Evolutionary conservation across 495 filamentous ascomycete genomes (phyloP).

Genomic region (Trichocladium uniseriatum): DNA sequence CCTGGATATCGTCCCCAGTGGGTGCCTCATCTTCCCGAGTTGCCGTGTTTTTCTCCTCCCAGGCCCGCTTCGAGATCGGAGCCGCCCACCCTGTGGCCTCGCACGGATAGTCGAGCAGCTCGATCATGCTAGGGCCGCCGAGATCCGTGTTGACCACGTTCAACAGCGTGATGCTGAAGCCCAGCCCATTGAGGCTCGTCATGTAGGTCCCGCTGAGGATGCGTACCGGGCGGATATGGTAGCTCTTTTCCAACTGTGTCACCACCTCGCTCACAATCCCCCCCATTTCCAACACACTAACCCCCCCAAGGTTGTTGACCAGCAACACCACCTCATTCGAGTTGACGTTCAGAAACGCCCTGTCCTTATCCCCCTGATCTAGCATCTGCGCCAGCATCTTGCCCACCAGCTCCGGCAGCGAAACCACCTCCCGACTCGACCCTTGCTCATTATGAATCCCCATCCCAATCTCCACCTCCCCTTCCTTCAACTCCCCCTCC

Average conservation of each 20-base stretch:
- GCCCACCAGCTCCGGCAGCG: constrained; percentile 60
- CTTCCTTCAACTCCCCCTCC: constrained; percentile 48
- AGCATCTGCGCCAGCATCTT: constrained; percentile 78
- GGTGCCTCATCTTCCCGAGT: constrained; percentile 33
- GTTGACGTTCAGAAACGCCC: constrained; percentile 65
- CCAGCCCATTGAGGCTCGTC: constrained; percentile 86
- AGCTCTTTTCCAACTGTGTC: constrained; percentile 59
- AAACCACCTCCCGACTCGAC: constrained; percentile 56
- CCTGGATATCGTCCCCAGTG: constrained; percentile 39
- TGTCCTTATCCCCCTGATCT: constrained; percentile 67
- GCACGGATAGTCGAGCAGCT: constrained; percentile 76
- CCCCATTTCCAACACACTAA: constrained; percentile 79
- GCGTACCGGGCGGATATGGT: constrained; percentile 63
- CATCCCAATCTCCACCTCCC: constrained; percentile 93
- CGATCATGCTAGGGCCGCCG: constrained; percentile 69
- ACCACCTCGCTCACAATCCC: constrained; percentile 83
- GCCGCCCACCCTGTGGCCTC: constrained; percentile 82
- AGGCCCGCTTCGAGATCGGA: constrained; percentile 53
- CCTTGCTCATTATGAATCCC: constrained; percentile 97
- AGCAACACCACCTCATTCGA: constrained; percentile 61
- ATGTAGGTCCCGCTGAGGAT: constrained; percentile 60
- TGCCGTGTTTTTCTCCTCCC: constrained; percentile 43
- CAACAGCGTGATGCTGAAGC: constrained; percentile 81
- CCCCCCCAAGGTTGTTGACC: constrained; percentile 91
- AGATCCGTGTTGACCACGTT: constrained; percentile 74